A percentile compares a stretch with the other conserved stretches of the same genome.
These are phyloP conservation scores for Ophiostoma australiae DNA, from an alignment of 2,329 filamentous ascomycete genomes.

Conservation along the genomic window DNA sequence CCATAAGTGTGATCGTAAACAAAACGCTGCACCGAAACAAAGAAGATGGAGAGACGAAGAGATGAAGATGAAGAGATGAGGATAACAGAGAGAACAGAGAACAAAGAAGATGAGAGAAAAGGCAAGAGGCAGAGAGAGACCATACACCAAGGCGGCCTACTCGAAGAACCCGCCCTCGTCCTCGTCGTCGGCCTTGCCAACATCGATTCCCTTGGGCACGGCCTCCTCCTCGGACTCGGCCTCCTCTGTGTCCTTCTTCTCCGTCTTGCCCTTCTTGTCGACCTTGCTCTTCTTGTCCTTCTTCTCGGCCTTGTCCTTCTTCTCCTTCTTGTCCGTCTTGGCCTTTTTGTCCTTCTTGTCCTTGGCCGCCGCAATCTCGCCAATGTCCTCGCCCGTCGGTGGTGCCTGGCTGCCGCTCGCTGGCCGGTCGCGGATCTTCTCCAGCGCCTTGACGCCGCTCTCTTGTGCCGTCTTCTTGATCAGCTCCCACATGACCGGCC, in stretches of 20 bases:
- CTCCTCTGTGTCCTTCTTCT: constrained; percentile 5
- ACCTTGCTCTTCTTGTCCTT: not conserved
- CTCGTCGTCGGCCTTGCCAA: constrained; percentile 16
- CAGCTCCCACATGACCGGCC: constrained; percentile 60
- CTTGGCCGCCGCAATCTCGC: constrained; percentile 14
- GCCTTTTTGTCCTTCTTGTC: constrained; percentile 10
- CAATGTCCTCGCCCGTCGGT: not conserved
- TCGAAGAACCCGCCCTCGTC: constrained; percentile 56
- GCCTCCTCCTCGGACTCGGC: constrained; percentile 38
- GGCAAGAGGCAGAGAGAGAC: not conserved
- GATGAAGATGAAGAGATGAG: not conserved
- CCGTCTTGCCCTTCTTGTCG: constrained; percentile 16
- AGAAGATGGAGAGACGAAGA: not conserved
- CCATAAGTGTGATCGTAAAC: constrained; percentile 8
- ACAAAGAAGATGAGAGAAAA: not conserved
- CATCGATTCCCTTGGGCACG: constrained; percentile 1
- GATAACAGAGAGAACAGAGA: not conserved
- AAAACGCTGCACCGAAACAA: constrained; percentile 12
- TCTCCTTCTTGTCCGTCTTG: constrained; percentile 16
- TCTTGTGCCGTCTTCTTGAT: constrained; percentile 61
- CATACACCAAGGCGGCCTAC: constrained; percentile 28
- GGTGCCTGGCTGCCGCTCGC: constrained; percentile 24
- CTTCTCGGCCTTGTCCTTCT: constrained; percentile 14
- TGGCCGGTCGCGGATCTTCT: constrained; percentile 51
- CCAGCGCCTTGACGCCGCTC: constrained; percentile 50